Percentiles rank a stretch among this genome's conserved stretches.
phyloP scores from a whole-genome alignment of 2,329 filamentous ascomycete species.

The Didymella exigua region DNA sequence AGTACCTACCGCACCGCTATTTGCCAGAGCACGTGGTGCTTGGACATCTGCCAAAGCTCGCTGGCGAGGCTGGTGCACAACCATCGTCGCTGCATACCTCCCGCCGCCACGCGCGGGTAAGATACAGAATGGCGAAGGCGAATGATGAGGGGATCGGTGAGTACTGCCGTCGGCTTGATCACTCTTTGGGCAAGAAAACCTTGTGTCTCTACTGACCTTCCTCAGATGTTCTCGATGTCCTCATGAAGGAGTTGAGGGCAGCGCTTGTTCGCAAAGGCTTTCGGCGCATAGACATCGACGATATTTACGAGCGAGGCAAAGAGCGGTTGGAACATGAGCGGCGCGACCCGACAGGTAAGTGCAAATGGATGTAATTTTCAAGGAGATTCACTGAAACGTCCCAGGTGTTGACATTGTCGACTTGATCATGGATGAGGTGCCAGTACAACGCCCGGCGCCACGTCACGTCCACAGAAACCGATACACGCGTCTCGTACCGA shows the following conservation, averaged over 20 bases:
- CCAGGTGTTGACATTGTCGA: slow-evolving; percentile 35
- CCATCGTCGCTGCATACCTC: slow-evolving; percentile 8
- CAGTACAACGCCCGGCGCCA: background rate
- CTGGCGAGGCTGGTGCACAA: slow-evolving; percentile 18
- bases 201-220: background rate
- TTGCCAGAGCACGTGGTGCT: slow-evolving; percentile 37
- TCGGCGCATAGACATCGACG: slow-evolving; percentile 26
- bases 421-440: slow-evolving; percentile 31
- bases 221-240: slow-evolving; percentile 37
- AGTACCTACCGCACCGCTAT: slow-evolving; percentile 32
- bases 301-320: slow-evolving; percentile 20
- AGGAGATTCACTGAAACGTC: background rate
- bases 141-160: slow-evolving; percentile 34
- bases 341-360: slow-evolving; percentile 21
- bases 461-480: background rate
- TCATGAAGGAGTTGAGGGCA: slow-evolving; percentile 27
- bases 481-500: background rate
- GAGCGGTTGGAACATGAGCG: slow-evolving; percentile 27
- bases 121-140: slow-evolving; percentile 35
- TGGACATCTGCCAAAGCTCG: slow-evolving; percentile 22
- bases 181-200: background rate
- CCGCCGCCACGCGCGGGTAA: slow-evolving; percentile 20
- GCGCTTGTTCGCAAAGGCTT: slow-evolving; percentile 26
- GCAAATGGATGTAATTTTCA: background rate
- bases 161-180: background rate